phyloP scores from a whole-genome alignment of 148 eudicot species.

The Limonium bicolor region DNA sequence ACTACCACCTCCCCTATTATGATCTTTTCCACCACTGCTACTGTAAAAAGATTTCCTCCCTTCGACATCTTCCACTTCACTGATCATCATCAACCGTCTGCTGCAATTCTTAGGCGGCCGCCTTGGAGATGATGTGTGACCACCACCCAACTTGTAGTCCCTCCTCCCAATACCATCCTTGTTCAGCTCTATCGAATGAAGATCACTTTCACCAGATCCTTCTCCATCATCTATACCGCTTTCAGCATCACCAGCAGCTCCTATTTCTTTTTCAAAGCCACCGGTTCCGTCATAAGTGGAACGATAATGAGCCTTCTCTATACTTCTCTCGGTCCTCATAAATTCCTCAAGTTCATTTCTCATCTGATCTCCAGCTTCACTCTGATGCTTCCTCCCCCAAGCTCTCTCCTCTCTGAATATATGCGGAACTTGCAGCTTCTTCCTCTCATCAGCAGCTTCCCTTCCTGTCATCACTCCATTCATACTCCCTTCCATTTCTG shows the following conservation, averaged over 20 bases:
- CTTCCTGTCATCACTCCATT: slow-evolving; percentile 28
- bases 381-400: slow-evolving; percentile 45
- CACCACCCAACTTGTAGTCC: slow-evolving; percentile 23
- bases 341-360: slow-evolving; percentile 49
- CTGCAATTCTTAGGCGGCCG: slow-evolving; percentile 12
- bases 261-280: slow-evolving; percentile 8
- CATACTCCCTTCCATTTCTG: slow-evolving; percentile 29
- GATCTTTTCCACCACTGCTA: background rate
- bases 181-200: slow-evolving; percentile 50
- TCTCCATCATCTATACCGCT: slow-evolving; percentile 30
- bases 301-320: slow-evolving; percentile 7
- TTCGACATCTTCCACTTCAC: slow-evolving; percentile 22
- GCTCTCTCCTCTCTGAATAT: slow-evolving; percentile 39
- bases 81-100: slow-evolving; percentile 14
- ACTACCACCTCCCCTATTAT: slow-evolving; percentile 40
- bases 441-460: slow-evolving; percentile 42
- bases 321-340: slow-evolving; percentile 27
- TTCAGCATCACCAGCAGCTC: slow-evolving; percentile 42
- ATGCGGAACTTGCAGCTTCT: slow-evolving; percentile 42
- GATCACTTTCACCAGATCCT: slow-evolving; percentile 50
- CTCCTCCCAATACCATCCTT: too few relatives aligned
- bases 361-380: slow-evolving; percentile 42
- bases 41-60: slow-evolving; percentile 30
- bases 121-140: slow-evolving; percentile 15
- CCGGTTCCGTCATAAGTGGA: slow-evolving; percentile 17